Percentiles rank a stretch among this genome's conserved stretches.
Evolutionary conservation across 768 basidiomycete species (phyloP).

Genomic region (Krasilnikovozyma curviuscula): DNA sequence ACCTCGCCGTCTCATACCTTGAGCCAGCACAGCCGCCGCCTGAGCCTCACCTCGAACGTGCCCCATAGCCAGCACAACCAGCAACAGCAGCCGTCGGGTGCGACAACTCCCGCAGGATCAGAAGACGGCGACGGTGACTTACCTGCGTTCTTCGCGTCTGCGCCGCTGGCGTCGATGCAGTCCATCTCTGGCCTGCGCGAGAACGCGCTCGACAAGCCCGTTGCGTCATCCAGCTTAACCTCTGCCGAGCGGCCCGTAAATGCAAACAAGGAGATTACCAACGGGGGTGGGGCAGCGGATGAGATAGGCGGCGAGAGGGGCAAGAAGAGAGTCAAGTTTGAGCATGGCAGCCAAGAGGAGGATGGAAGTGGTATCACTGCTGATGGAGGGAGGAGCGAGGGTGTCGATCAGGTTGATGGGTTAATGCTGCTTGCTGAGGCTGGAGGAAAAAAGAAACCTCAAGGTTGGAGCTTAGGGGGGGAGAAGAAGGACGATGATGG

Average conservation of each 20-base stretch:
- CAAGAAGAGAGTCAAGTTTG: no score
- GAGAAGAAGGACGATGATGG: no score
- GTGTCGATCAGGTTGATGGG: slow-evolving; percentile 26
- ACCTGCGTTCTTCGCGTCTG: neutral
- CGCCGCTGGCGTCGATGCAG: slow-evolving; percentile 9
- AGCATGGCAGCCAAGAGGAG: neutral
- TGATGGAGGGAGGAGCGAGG: slow-evolving; percentile 57
- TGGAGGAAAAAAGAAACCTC: neutral
- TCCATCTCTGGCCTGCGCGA: slow-evolving; percentile 14
- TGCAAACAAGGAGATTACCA: slow-evolving; percentile 67
- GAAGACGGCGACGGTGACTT: slow-evolving; percentile 2
- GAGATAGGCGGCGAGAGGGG: slow-evolving; percentile 34
- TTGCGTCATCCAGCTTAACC: slow-evolving; percentile 45
- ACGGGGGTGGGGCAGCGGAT: slow-evolving; percentile 68
- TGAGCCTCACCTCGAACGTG: neutral
- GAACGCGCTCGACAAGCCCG: slow-evolving; percentile 32
- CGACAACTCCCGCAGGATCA: slow-evolving; percentile 4
- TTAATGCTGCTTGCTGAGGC: slow-evolving; percentile 1
- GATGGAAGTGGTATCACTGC: slow-evolving; percentile 57
- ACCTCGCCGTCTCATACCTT: slow-evolving; percentile 10
- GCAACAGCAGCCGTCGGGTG: slow-evolving; percentile 5
- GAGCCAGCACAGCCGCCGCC: neutral
- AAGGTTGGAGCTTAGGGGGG: no score
- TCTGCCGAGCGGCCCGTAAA: slow-evolving; percentile 65
- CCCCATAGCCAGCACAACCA: neutral